These are phyloP conservation scores for Arachnomyces sp. DNA, from an alignment of 2,329 filamentous ascomycete genomes.

Conservation along the genomic window DNA sequence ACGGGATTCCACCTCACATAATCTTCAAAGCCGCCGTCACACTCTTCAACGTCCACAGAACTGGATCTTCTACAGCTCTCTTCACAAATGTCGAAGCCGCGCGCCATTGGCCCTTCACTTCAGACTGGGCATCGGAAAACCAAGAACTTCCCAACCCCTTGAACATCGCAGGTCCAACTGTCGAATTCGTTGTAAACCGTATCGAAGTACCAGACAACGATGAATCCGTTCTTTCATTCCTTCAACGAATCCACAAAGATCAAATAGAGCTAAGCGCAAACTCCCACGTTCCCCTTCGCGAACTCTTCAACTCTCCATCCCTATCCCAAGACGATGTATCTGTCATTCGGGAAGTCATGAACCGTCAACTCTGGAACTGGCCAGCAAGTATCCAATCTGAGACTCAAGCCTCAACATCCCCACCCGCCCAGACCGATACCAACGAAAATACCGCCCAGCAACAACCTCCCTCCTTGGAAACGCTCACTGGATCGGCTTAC, in stretches of 20 bases:
- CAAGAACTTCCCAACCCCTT: not conserved
- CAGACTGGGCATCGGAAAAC: not conserved
- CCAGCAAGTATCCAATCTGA: not conserved
- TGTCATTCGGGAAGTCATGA: not conserved
- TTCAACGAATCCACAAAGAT: not conserved
- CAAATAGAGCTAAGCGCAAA: not conserved
- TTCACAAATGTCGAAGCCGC: conserved; percentile 7
- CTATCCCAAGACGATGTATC: not conserved
- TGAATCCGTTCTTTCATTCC: not conserved
- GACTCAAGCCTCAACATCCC: not conserved
- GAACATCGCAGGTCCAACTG: conserved; percentile 2
- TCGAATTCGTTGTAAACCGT: not conserved
- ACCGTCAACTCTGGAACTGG: conserved; percentile 1
- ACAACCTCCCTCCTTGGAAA: not conserved
- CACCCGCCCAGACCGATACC: too few species aligned
- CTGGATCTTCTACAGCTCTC: conserved; percentile 5
- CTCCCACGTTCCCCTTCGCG: conserved; percentile 1
- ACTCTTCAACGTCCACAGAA: conserved; percentile 6
- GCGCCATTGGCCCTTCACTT: conserved; percentile 9
- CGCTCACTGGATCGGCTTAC: not conserved
- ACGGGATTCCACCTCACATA: conserved; percentile 5
- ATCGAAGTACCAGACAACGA: not conserved
- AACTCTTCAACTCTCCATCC: not conserved
- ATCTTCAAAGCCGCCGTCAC: conserved; percentile 10
- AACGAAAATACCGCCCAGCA: too few species aligned